A percentile compares a stretch with the other conserved stretches of the same genome.
phyloP scores from a whole-genome alignment of 148 eudicot species.

The Heliosperma pusillum region DNA sequence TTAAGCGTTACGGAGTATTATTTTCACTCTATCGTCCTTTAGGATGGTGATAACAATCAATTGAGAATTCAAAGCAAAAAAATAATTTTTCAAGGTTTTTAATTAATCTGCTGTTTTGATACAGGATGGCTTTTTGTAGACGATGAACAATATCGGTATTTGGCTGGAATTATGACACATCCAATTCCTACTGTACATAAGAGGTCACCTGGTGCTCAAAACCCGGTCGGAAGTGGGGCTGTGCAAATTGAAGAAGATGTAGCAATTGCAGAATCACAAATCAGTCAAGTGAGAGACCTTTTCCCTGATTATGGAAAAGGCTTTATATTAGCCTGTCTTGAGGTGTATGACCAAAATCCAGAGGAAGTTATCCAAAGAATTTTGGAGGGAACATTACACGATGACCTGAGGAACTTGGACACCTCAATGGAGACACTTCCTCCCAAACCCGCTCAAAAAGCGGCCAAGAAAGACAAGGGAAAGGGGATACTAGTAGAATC shows the following conservation, averaged over 20 bases:
- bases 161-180: conserved; percentile 48
- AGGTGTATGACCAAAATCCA: conserved; percentile 76
- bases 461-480: conserved; percentile 59
- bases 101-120: conserved; percentile 13
- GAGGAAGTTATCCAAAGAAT: conserved; percentile 94
- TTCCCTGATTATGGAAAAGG: conserved; percentile 94
- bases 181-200: conserved; percentile 32
- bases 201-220: conserved; percentile 25
- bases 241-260: conserved; percentile 57
- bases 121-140: conserved; percentile 82
- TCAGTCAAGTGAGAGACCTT: conserved; percentile 87
- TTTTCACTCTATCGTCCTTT: neutral
- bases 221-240: conserved; percentile 29
- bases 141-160: conserved; percentile 60
- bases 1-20: neutral
- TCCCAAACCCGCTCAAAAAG: conserved; percentile 35
- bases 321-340: conserved; percentile 80
- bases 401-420: conserved; percentile 64
- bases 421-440: conserved; percentile 56
- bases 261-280: conserved; percentile 70
- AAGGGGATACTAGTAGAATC: conserved; percentile 61
- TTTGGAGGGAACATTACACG: conserved; percentile 80
- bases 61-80: neutral
- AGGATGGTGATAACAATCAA: neutral
- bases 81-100: neutral